Base-by-base conservation (phyloP, 2,329 filamentous ascomycete species). In the Chrysosporium keratinophilum region DNA sequence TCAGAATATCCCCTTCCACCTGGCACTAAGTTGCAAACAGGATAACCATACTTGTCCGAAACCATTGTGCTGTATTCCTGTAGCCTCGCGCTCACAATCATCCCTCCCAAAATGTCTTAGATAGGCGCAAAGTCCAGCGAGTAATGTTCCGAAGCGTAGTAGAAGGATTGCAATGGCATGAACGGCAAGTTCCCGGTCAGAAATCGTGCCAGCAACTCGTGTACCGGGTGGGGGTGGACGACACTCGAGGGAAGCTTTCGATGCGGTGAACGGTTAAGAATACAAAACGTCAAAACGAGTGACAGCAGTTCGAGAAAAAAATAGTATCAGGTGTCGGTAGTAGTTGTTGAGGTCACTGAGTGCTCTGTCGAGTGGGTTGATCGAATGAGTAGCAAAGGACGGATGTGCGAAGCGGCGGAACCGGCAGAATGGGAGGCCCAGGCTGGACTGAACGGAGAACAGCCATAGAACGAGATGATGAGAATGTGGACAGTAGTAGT, bases 11-110 rank as follows among this genome's bases (percentile, higher is more conserved):
- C 39, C 15, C 20, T 23, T 20, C 12, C 40, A 3, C 14, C 14
- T 15, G 9, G 7, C n/a, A 17, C 6, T 15, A 45, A 7, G 9
- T 31, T 15, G 3, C 52, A 35, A 41, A 15, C 28, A 14, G 12
- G 9, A 35, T 43, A 34, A 34, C 41, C 67, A 55, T 69, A 73
- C 70, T 73, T 73, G 57, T 73, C 70, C 55, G 70, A 66, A 63
- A 73, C 57, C 70, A 73, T 72, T 23, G 56, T 68, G 59, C 60
- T 44, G 23, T 44, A 45, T 40, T 39, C 33, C 20, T 23, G 31
- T n/a, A 44, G 40, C 33, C 7, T 3, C 46, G 4, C n/a, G 17
- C 39, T 33, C 40, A 52, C 17, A 11, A 17, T 31, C 23, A 10
- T 41, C 28, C 39, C 48, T 14, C 9, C 14, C 35, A 5, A 19